Base-by-base conservation (phyloP, 306 rosid genomes). In the Quercus agrifolia region DNA sequence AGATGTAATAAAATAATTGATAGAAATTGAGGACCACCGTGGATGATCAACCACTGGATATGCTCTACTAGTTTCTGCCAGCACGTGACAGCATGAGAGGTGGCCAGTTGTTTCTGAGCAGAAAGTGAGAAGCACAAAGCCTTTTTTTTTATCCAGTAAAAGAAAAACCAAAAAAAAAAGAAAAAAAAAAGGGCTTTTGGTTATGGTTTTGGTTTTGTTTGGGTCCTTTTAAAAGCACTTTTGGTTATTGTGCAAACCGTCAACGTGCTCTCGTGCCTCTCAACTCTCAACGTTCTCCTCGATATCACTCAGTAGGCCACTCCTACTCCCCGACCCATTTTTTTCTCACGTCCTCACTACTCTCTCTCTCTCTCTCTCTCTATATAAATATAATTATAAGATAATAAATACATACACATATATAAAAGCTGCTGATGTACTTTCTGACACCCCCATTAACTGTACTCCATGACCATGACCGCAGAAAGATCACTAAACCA, bases 21-120 rank as follows among this genome's bases (percentile, higher is more conserved):
- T 2, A 11, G 17, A 10, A 49, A 49, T 49, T 49, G 54, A 77
- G 85, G 84, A 70, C 85, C 86, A 85, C 57, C 57, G 25, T 82
- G 85, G 84, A 59, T 75, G 86, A 84, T 71, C 79, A 35, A 25
- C 58, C 85, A 82, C 87, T 68, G 49, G 74, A 82, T 85, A 52
- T 59, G 76, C 85, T 82, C 81, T 25, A 49, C 80, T 8, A 41
- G 46, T 75, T 85, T 87, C 76, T 75, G 85, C 79, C 76, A 71
- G 75, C 97, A 91, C 92, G 96, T 92, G 97, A 89, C 71, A 35
- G 80, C 94, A 88, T 73, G 90, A 79, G 88, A 77, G 72, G 15
- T 70, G 23, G 15, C 23, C 73, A 70, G 46, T 83, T 67, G 74
- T 82, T 77, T 58, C 57, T 62, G 12, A 64, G 6, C 74, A 61